Evolutionary conservation across 352 stramenopile species (phyloP), one percentile per base, ranked within the genome.

Genomic region (Aphanomyces astaci): DNA sequence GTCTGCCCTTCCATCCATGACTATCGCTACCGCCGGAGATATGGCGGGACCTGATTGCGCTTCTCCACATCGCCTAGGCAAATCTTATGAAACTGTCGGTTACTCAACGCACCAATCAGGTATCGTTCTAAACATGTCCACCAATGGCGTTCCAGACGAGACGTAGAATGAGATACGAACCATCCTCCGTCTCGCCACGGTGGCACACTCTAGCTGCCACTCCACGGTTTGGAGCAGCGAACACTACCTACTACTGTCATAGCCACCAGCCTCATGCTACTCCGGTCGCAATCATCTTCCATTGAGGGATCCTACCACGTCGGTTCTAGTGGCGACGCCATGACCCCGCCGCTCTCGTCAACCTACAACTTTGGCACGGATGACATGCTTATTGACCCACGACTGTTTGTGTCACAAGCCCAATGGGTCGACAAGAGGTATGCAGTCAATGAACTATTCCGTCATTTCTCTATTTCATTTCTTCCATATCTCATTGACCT

Each of bases 361-460:
- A 25, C 45, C 9, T 1, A 30, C 30, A 22, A 22, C 25, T 48
- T 45, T 40, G 62, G 55, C 33, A 33, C 28, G 10, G 43, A 66
- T 30, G 60, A 71, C 9, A 71, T 82, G n/a, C 54, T 82, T 31
- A 53, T 92, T 52, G 81, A 92, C 66, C 77, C 84, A 22, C 78
- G 77, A 4, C 75, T 81, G 56, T 92, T 92, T 52, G 82, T 89
- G 1, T 22, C 74, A 1, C 73, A 72, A 2, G 76, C 79, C 36
- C 75, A 88, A 71, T 90, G 77, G 80, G 78, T 90, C 2, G 70
- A 67, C 33, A 79, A 78, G 59, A 66, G 27, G 1, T 43, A 15
- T 15, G 36, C n/a, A n/a, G n/a, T n/a, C n/a, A n/a, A n/a, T n/a
- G n/a, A n/a, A n/a, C n/a, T n/a, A n/a, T n/a, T n/a, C n/a, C n/a